Conservation (phyloP, 1,284 basidiomycete genomes). For the Phenoliferia sp. region DNA sequence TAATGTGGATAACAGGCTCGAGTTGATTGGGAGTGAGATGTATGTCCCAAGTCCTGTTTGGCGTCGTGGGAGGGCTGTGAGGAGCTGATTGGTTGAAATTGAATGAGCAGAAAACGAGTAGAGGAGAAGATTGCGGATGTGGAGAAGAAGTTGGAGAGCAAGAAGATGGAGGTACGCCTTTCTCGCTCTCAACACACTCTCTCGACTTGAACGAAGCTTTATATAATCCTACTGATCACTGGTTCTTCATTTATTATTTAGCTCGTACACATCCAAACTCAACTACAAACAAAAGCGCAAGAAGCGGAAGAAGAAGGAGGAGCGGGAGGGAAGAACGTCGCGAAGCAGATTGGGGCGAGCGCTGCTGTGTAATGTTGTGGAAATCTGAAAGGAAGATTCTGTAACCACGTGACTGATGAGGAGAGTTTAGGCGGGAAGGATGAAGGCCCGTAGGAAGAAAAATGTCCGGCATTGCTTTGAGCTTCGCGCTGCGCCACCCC, state of each 20-base stretch:
- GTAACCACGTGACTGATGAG: too few relatives aligned
- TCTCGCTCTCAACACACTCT: background rate
- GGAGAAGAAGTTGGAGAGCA: conserved; percentile 66
- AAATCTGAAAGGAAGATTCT: too few relatives aligned
- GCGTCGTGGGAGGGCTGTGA: too few relatives aligned
- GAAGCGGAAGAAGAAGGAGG: background rate
- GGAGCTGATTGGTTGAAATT: background rate
- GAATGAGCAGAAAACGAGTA: conserved; percentile 62
- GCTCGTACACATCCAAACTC: conserved; percentile 6
- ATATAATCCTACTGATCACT: too few relatives aligned
- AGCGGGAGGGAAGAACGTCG: background rate
- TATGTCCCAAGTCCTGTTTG: conserved; percentile 50
- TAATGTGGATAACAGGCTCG: conserved; percentile 86
- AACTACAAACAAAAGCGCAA: background rate
- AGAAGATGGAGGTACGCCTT: conserved; percentile 66
- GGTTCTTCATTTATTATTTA: background rate
- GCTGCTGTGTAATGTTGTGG: background rate
- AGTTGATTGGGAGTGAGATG: conserved; percentile 89
- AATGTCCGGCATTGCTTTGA: too few relatives aligned
- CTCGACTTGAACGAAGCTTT: background rate
- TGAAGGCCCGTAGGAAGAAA: too few relatives aligned
- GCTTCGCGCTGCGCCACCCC: too few relatives aligned
- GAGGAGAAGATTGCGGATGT: conserved; percentile 73
- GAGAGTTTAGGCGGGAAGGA: too few relatives aligned
- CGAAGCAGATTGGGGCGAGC: background rate